Base-by-base conservation (phyloP, 2,329 filamentous ascomycete genomes). In the Pseudogymnoascus destructans region DNA sequence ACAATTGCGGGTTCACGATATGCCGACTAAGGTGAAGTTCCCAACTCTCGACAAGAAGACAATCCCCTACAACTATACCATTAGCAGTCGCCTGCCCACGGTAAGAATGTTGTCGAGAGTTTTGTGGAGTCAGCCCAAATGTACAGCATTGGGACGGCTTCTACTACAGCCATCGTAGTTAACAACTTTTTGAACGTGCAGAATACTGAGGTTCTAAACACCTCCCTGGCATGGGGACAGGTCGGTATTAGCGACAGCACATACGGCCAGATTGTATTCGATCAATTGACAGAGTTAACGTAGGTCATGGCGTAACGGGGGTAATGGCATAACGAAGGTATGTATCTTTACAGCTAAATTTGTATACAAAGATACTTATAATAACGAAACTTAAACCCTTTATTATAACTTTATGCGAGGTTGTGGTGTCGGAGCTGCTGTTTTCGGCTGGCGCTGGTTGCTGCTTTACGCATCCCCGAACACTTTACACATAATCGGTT, bases 111-210 rank as follows among this genome's bases (percentile, higher is more conserved):
- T 10, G 64, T 68, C 11, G 57, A 58, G 25, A 61, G 58, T 11
- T 69, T 69, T 46, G 62, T 63, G 11, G 49, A 62, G 2, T 68
- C 66, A 7, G 63, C 67, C 2, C 42, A 59, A 27, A 65, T 64
- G 55, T 65, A 68, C 38, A 57, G 62, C 3, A 33, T 68, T 19
- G 67, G 66, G 6, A 66, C 49, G 67, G 66, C 0, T 68, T 69
- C 35, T 68, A 69, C 59, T 68, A 68, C 33, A 68, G 66, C 52
- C 52, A 63, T 66, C 23, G 64, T 68, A 3, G 66, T 69, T 5
- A 68, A 69, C 42, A 69, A 68, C 49, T 69, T 66, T 21, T 57
- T 69, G 19, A 66, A 67, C 52, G 65, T 67, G 9, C 63, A 67
- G 32, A 36, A 61, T 3, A 62, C 63, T 2, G 32, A 61, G 19